Evolutionary conservation across 2,329 filamentous ascomycete genomes (phyloP).

Genomic region (Ilyonectria robusta): DNA sequence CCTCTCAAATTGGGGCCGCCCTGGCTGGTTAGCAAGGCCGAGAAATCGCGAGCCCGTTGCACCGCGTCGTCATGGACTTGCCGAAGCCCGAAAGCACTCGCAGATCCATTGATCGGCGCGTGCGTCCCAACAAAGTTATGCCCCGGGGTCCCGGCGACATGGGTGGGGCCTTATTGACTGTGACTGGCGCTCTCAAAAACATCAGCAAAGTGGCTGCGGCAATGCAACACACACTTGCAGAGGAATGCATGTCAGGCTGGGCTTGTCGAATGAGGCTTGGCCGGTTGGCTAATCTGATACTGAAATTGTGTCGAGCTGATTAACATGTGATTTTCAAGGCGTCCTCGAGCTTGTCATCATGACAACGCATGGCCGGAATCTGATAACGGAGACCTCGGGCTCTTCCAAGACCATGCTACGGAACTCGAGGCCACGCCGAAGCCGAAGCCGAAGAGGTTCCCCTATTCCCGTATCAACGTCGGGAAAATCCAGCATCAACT

Average conservation of each 20-base stretch:
- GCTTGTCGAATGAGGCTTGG: slow-evolving; percentile 17
- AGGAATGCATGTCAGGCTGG: slow-evolving; percentile 26
- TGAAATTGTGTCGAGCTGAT: slow-evolving; percentile 16
- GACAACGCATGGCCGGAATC: slow-evolving; percentile 12
- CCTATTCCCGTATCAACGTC: neutral
- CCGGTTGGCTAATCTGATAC: slow-evolving; percentile 15
- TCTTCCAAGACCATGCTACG: neutral
- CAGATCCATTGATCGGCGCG: slow-evolving; percentile 2
- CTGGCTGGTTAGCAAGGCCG: neutral
- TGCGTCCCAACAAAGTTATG: neutral
- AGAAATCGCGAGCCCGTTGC: neutral
- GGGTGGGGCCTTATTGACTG: neutral
- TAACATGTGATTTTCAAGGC: slow-evolving; percentile 42
- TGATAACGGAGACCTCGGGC: neutral
- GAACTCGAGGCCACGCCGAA: neutral
- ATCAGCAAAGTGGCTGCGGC: slow-evolving; percentile 5
- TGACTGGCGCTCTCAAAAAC: neutral
- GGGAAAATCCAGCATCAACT: neutral
- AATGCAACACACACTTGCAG: slow-evolving; percentile 26
- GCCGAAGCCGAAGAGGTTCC: neutral
- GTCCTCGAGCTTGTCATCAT: slow-evolving; percentile 15
- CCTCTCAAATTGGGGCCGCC: neutral
- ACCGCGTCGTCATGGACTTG: neutral
- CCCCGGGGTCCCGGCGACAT: neutral
- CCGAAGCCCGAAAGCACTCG: neutral